Conservation (phyloP, 2,329 filamentous ascomycete species). For the Mariannaea sp. region DNA sequence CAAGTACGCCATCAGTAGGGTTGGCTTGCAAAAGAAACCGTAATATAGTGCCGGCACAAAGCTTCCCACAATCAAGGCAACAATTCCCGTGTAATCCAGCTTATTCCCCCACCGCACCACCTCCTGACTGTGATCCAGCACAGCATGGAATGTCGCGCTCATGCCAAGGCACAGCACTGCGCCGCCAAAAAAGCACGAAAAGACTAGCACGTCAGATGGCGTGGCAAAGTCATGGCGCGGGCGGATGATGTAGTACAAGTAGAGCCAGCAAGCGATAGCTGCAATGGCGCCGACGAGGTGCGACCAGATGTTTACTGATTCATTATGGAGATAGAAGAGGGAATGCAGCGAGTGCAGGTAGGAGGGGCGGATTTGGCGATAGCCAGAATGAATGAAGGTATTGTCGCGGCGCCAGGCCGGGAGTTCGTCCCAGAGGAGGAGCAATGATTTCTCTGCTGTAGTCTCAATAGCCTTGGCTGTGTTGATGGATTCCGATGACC, state of each 20-base stretch:
- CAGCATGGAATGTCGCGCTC: conserved; percentile 21
- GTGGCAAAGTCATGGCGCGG: conserved; percentile 9
- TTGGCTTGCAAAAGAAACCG: conserved; percentile 21
- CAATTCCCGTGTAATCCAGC: conserved; percentile 29
- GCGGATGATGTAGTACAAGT: conserved; percentile 8
- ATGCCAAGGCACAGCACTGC: conserved; percentile 22
- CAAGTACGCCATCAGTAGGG: conserved; percentile 25
- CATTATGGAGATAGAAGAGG: conserved; percentile 22
- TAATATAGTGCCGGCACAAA: conserved; percentile 28
- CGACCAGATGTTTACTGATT: conserved; percentile 23
- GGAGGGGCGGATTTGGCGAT: conserved; percentile 18
- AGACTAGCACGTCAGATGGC: conserved; percentile 19
- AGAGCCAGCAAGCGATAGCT: conserved; percentile 15
- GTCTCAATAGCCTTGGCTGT: too few species aligned
- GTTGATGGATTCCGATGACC: too few species aligned
- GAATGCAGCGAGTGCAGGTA: conserved; percentile 13
- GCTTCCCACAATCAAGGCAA: conserved; percentile 24
- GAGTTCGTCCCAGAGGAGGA: not conserved
- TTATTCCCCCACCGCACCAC: conserved; percentile 28
- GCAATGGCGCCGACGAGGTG: conserved; percentile 21
- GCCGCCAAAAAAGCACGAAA: conserved; percentile 21
- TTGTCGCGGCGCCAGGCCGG: conserved; percentile 14
- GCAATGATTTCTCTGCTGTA: too few species aligned
- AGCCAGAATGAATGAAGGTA: conserved; percentile 17
- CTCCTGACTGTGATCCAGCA: conserved; percentile 20